phyloP scores from a whole-genome alignment of 129 eudicot genomes.

The Flaveria brownii region DNA sequence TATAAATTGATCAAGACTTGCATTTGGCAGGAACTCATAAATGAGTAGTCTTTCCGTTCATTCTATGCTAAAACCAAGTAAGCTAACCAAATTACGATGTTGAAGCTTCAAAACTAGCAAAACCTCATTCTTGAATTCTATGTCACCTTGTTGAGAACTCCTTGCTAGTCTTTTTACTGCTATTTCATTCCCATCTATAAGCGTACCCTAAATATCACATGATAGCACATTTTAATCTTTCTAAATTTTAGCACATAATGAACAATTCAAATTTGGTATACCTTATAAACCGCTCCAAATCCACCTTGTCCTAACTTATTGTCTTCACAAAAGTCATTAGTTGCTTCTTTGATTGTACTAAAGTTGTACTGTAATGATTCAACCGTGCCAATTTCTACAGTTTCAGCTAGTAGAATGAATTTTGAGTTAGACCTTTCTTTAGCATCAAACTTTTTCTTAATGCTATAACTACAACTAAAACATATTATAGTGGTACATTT shows the following conservation, averaged over 20 bases:
- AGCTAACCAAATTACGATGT: slow-evolving; percentile 17
- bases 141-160: slow-evolving; percentile 4
- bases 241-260: background rate
- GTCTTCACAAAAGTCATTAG: slow-evolving; percentile 6
- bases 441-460: background rate
- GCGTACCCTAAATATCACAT: background rate
- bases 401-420: background rate
- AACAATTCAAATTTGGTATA: background rate
- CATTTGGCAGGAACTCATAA: slow-evolving; percentile 14
- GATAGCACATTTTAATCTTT: background rate
- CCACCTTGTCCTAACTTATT: slow-evolving; percentile 6
- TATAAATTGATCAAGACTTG: slow-evolving; percentile 1
- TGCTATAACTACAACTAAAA: background rate
- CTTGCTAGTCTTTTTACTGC: slow-evolving; percentile 4
- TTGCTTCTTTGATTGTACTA: slow-evolving; percentile 6
- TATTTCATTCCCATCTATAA: background rate
- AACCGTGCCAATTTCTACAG: background rate
- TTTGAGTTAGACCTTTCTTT: background rate
- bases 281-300: slow-evolving; percentile 16
- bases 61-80: slow-evolving; percentile 9
- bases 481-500: background rate
- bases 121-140: slow-evolving; percentile 14
- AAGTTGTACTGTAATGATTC: slow-evolving; percentile 4
- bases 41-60: background rate
- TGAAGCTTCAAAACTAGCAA: slow-evolving; percentile 17